phyloP scores from a whole-genome alignment of 768 basidiomycete genomes.

The Dictyophora rubrovolvata region DNA sequence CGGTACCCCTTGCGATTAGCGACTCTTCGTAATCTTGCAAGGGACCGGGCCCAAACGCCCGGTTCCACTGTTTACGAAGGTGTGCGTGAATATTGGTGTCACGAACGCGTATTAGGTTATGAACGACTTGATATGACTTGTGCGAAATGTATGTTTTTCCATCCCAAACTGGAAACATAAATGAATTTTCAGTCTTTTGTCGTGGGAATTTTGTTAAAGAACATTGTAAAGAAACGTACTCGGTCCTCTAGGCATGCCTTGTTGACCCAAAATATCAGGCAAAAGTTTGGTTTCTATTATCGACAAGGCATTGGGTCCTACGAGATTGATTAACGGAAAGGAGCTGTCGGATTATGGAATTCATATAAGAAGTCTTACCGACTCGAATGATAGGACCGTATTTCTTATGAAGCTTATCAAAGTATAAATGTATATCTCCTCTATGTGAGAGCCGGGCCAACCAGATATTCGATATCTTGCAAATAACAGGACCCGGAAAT shows the following conservation, averaged over 20 bases:
- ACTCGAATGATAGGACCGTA: constrained; percentile 26
- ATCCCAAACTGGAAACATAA: too few species aligned
- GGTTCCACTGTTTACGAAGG: not conserved
- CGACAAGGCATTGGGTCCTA: constrained; percentile 31
- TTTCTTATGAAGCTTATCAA: constrained; percentile 18
- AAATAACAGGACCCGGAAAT: constrained; percentile 26
- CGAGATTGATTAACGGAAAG: not conserved
- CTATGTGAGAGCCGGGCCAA: constrained; percentile 12
- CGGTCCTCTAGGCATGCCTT: not conserved
- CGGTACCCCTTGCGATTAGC: too few species aligned
- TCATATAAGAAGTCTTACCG: constrained; percentile 15
- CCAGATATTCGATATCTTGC: constrained; percentile 24
- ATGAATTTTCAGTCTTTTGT: too few species aligned
- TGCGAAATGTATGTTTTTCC: too few species aligned
- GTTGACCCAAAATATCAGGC: not conserved
- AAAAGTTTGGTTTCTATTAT: constrained; percentile 9
- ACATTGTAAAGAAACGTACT: not conserved
- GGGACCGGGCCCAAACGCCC: too few species aligned
- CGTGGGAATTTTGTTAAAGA: too few species aligned
- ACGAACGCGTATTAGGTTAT: not conserved
- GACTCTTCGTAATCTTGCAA: too few species aligned
- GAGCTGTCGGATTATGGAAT: too few species aligned
- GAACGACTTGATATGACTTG: too few species aligned
- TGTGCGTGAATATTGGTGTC: not conserved
- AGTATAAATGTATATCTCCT: constrained; percentile 16